phyloP scores from a whole-genome alignment of 495 filamentous ascomycete species.

The Pyrenula aspistea region DNA sequence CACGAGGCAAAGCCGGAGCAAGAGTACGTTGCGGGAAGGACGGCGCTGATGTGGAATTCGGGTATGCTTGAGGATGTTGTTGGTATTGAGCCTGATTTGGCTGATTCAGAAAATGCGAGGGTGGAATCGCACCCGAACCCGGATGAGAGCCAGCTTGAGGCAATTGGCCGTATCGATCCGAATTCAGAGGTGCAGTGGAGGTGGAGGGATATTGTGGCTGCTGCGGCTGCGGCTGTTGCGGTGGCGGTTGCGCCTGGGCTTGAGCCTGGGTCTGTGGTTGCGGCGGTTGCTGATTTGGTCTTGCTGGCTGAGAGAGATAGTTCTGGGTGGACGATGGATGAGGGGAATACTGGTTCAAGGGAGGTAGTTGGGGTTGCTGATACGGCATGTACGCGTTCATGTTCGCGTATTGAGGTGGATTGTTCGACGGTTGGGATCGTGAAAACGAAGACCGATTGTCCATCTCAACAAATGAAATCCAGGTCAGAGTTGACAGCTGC shows the following conservation, averaged over 20 bases:
- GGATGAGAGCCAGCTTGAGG: not conserved
- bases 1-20: slow-evolving; percentile 21
- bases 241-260: not conserved
- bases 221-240: not conserved
- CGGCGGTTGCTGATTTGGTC: not conserved
- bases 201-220: not conserved
- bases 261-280: not conserved
- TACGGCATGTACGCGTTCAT: not conserved
- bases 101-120: not conserved
- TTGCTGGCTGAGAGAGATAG: not conserved
- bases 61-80: not conserved
- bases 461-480: slow-evolving; percentile 1
- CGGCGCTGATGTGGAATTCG: slow-evolving; percentile 32
- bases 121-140: not conserved
- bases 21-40: slow-evolving; percentile 36
- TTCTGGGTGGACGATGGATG: not conserved
- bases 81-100: not conserved
- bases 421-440: not conserved
- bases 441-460: not conserved
- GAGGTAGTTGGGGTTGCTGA: not conserved
- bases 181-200: not conserved
- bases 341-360: not conserved
- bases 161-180: not conserved
- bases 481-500: not conserved
- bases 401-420: not conserved